These are phyloP conservation scores for Trichosporon sp. DNA, from an alignment of 1,284 basidiomycete genomes.

Conservation along the genomic window DNA sequence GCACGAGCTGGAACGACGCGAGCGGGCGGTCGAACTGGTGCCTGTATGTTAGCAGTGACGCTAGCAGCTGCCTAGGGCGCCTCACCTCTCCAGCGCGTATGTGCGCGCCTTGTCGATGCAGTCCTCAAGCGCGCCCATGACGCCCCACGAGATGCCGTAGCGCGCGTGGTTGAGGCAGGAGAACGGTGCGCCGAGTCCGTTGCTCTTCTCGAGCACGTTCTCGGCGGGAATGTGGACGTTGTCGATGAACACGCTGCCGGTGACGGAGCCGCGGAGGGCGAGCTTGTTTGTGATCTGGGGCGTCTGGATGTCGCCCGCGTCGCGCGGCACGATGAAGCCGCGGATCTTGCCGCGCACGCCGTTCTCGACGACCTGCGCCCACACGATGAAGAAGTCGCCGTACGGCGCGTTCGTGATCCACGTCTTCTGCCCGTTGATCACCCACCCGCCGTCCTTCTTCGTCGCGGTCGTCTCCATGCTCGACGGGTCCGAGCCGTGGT, in stretches of 20 bases:
- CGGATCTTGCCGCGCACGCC: conserved; percentile 67
- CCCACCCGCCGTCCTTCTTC: conserved; percentile 75
- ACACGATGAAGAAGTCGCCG: conserved; percentile 80
- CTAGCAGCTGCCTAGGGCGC: background rate
- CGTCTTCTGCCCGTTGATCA: conserved; percentile 86
- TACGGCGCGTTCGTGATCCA: conserved; percentile 93
- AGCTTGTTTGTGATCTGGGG: conserved; percentile 91
- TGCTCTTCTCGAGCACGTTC: conserved; percentile 67
- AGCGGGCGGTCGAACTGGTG: conserved; percentile 80
- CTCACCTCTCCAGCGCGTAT: conserved; percentile 71
- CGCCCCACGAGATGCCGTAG: conserved; percentile 88
- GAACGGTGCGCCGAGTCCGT: conserved; percentile 77
- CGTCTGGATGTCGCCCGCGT: conserved; percentile 62
- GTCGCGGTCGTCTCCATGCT: conserved; percentile 90
- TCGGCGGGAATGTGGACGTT: conserved; percentile 67
- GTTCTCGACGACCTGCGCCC: conserved; percentile 59
- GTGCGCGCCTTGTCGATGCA: conserved; percentile 71
- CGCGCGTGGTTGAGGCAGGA: conserved; percentile 86
- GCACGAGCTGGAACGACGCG: conserved; percentile 90
- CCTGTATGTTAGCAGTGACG: background rate
- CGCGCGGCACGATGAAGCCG: conserved; percentile 67
- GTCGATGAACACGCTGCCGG: conserved; percentile 91
- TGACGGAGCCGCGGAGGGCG: conserved; percentile 79
- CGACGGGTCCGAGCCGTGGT: conserved; percentile 89
- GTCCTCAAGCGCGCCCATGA: conserved; percentile 91